A percentile compares a stretch with the other conserved stretches of the same genome.
phyloP scores from a whole-genome alignment of 1,139 yeast genomes.

The Yamadazyma triangularis region DNA sequence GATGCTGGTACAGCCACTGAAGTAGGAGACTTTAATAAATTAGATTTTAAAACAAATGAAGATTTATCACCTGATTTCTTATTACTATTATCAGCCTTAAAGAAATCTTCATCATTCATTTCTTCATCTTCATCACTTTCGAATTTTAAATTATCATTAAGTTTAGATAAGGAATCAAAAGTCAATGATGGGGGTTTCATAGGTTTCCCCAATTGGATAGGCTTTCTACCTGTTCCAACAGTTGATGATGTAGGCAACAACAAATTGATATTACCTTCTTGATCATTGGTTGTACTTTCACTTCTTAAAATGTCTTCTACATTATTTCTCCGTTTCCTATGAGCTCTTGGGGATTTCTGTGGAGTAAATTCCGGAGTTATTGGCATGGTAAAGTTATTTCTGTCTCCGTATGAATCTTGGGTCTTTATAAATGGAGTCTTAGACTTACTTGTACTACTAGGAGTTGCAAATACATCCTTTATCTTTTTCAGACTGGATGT shows the following conservation, averaged over 20 bases:
- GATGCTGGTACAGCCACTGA: slow-evolving; percentile 3
- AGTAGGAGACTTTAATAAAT: slow-evolving; percentile 10
- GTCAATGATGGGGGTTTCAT: slow-evolving; percentile 12
- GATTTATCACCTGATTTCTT: slow-evolving; percentile 4
- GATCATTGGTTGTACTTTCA: slow-evolving; percentile 2
- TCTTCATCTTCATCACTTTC: slow-evolving; percentile 17
- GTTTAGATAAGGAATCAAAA: slow-evolving; percentile 16
- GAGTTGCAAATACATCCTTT: slow-evolving; percentile 4
- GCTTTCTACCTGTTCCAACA: slow-evolving; percentile 34
- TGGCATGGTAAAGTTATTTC: slow-evolving; percentile 13
- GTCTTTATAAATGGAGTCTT: neutral
- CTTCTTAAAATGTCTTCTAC: slow-evolving; percentile 13
- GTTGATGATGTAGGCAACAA: slow-evolving; percentile 41
- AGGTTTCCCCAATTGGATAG: slow-evolving; percentile 3
- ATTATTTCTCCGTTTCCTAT: slow-evolving; percentile 11
- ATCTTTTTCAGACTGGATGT: slow-evolving; percentile 8
- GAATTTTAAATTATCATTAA: slow-evolving; percentile 16
- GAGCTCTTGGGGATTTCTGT: slow-evolving; percentile 22
- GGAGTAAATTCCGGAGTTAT: slow-evolving; percentile 36
- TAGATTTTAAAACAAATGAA: slow-evolving; percentile 4
- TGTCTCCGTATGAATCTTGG: neutral
- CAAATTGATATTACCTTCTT: slow-evolving; percentile 1
- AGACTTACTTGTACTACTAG: slow-evolving; percentile 1
- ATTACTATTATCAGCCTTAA: slow-evolving; percentile 3
- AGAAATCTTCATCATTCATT: slow-evolving; percentile 12